Evolutionary conservation across 1,284 basidiomycete genomes (phyloP), one percentile per base, ranked within the genome.

Genomic region (Trichosporon asahii): DNA sequence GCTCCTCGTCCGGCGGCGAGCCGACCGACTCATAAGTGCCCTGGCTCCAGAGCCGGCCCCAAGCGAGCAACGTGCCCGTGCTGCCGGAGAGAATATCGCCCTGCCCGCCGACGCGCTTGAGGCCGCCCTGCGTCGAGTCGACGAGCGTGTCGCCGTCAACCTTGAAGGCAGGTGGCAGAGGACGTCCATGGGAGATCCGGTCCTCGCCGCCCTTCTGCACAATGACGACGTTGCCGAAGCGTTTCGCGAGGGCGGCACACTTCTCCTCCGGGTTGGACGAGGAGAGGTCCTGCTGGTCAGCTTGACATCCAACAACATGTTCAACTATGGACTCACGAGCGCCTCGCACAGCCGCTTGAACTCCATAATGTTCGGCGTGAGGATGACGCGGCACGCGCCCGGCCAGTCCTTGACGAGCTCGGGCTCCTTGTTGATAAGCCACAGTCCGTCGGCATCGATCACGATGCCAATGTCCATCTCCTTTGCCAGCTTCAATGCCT

Each of bases 341-440:
- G 88, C 87, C 68, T 94, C 89, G 72, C 90, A 90, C 31, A 99
- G 83, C 12, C 95, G 86, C 76, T 90, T 89, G 83, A 99, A 98
- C 81, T 99, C 96, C 72, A 93, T 91, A 12, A 97, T 89, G 76
- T 99, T 99, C 0, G 97, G 96, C 0, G 97, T 99, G 55, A 98
- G 84, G 31, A 84, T 76, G 11, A 84, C 73, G 7, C 83, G 70
- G 11, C 79, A 78, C 2, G 77, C 75, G 21, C 82, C 83, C 0
- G 76, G 76, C 81, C 82, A 83, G 0, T 94, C 94, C 74, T 87
- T 86, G 68, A 99, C 88, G 61, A 93, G 81, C 7, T 87, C 85
- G 0, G 90, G 86, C 68, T 95, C 90, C 61, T 57, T 78, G 80
- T 74, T 81, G 77, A 55, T 81, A 77, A 66, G 76, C 78, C 80